Evolutionary conservation across 768 basidiomycete species (phyloP).

Genomic region (Clitopilus passeckerianus): DNA sequence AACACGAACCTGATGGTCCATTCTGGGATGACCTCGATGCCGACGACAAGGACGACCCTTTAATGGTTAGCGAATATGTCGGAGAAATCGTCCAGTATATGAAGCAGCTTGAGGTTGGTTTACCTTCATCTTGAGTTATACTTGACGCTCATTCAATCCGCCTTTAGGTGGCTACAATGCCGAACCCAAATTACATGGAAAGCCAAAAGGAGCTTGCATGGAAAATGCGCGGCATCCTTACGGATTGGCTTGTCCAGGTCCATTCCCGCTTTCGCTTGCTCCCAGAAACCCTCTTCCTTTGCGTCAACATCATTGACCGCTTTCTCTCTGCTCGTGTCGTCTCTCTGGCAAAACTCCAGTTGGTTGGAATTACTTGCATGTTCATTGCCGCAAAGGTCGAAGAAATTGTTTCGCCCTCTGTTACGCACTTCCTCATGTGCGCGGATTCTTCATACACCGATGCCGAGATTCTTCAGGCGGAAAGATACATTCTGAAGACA

Average conservation of each 20-base stretch:
- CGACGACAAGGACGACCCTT: constrained; percentile 88
- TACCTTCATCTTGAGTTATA: constrained; percentile 10
- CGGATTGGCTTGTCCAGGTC: constrained; percentile 96
- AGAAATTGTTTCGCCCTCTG: constrained; percentile 89
- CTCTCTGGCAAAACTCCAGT: constrained; percentile 89
- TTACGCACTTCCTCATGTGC: constrained; percentile 82
- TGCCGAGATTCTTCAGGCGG: constrained; percentile 58
- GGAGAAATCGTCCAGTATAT: constrained; percentile 91
- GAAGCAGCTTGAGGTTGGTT: constrained; percentile 77
- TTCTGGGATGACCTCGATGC: constrained; percentile 91
- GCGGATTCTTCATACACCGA: constrained; percentile 88
- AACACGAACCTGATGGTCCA: constrained; percentile 62
- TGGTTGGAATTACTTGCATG: constrained; percentile 91
- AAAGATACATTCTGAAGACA: constrained; percentile 90
- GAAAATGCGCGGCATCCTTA: constrained; percentile 93
- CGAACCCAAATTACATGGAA: constrained; percentile 93
- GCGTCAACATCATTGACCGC: constrained; percentile 88
- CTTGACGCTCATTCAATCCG: constrained; percentile 5
- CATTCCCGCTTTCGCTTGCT: constrained; percentile 89
- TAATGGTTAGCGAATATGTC: constrained; percentile 98
- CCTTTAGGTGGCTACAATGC: constrained; percentile 68
- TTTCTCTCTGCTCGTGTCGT: constrained; percentile 76
- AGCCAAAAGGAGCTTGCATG: constrained; percentile 91
- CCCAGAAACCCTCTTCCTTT: constrained; percentile 93
- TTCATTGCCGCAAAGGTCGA: constrained; percentile 96